phyloP scores from a whole-genome alignment of 2,329 filamentous ascomycete species.

The Akanthomyces muscarius region DNA sequence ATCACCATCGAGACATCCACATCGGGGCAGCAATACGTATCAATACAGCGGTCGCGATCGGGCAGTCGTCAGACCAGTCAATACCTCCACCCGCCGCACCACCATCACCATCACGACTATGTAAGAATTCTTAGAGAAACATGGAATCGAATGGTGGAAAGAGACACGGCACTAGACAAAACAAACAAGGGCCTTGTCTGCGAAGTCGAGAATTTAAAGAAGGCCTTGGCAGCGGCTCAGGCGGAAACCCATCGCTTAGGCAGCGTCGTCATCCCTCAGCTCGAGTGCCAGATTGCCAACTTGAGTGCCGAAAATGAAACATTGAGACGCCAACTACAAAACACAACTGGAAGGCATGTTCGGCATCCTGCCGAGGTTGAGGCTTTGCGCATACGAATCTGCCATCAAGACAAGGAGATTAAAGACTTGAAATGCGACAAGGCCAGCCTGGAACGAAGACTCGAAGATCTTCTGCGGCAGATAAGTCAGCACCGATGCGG shows the following conservation, averaged over 20 bases:
- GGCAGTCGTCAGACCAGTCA: conserved; percentile 24
- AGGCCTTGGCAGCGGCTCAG: conserved; percentile 33
- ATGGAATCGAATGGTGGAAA: conserved; percentile 35
- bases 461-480: conserved; percentile 34
- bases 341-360: conserved; percentile 27
- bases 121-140: conserved; percentile 34
- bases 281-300: conserved; percentile 34
- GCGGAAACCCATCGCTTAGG: conserved; percentile 33
- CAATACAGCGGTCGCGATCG: conserved; percentile 38
- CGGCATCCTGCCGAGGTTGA: conserved; percentile 32
- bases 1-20: conserved; percentile 35
- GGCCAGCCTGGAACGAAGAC: conserved; percentile 30
- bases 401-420: conserved; percentile 37
- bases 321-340: conserved; percentile 36
- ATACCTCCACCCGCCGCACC: conserved; percentile 28
- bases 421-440: conserved; percentile 34
- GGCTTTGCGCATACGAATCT: conserved; percentile 31
- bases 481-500: conserved; percentile 15
- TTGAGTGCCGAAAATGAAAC: conserved; percentile 38
- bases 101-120: conserved; percentile 32
- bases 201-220: conserved; percentile 33
- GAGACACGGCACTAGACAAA: conserved; percentile 34
- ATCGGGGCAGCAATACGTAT: conserved; percentile 35
- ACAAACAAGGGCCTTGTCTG: conserved; percentile 32
- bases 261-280: conserved; percentile 32